A percentile compares a stretch with the other conserved stretches of the same genome.
Conservation (phyloP, 2,329 filamentous ascomycete genomes). For the Mycosphaerelloides madeirae region DNA sequence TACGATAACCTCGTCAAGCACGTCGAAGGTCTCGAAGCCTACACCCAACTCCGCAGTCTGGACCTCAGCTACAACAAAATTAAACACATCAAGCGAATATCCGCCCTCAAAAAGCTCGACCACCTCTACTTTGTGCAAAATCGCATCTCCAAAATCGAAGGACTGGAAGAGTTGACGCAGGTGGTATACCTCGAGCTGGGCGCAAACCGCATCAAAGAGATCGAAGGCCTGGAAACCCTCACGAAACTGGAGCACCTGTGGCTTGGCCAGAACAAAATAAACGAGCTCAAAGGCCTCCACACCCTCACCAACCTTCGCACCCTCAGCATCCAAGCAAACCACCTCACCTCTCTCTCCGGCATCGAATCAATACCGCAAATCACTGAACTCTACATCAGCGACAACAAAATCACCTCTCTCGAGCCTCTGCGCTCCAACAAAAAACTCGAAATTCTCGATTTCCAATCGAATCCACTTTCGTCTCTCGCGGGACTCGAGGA, state of each 20-base stretch:
- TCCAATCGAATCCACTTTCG: constrained; percentile 79
- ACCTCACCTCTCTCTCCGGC: constrained; percentile 72
- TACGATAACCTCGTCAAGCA: constrained; percentile 95
- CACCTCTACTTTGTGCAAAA: constrained; percentile 94
- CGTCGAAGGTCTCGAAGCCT: constrained; percentile 73
- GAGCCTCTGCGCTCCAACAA: constrained; percentile 55
- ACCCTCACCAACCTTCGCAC: constrained; percentile 75
- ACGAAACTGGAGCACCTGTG: constrained; percentile 80
- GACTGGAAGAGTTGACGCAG: constrained; percentile 67
- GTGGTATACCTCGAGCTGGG: constrained; percentile 84
- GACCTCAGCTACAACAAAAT: constrained; percentile 99
- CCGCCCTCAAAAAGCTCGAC: constrained; percentile 68
- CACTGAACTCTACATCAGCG: constrained; percentile 91
- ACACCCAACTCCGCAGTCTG: constrained; percentile 70
- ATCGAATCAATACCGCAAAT: constrained; percentile 69
- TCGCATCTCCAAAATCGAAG: constrained; percentile 84
- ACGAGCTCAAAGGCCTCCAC: constrained; percentile 70
- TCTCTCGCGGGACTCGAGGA: constrained; percentile 68
- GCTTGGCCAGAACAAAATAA: constrained; percentile 96
- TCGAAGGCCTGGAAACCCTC: constrained; percentile 76
- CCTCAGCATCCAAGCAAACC: constrained; percentile 92
- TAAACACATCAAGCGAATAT: constrained; percentile 90
- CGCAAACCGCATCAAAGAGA: constrained; percentile 84
- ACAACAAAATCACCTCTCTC: constrained; percentile 80
- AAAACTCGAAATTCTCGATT: constrained; percentile 73